Evolutionary conservation across 2,329 filamentous ascomycete genomes (phyloP).

Genomic region (Colletotrichum trifolii): DNA sequence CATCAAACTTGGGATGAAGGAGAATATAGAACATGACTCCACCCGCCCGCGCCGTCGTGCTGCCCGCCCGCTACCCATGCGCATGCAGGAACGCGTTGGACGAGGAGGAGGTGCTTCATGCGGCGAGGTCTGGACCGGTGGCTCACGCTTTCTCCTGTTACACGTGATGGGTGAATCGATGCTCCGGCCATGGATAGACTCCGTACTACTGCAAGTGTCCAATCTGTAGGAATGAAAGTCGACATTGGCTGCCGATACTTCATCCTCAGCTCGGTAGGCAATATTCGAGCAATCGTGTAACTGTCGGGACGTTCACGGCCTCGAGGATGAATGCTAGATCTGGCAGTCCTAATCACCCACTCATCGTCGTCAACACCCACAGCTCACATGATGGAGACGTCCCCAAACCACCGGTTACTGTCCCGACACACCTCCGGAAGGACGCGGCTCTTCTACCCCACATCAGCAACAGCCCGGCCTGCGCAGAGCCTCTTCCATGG

Average conservation of each 20-base stretch:
- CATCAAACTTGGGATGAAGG: slow-evolving; percentile 23
- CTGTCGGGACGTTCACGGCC: too few relatives aligned
- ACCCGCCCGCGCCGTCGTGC: not conserved
- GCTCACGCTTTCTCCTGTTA: slow-evolving; percentile 19
- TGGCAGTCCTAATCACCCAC: slow-evolving; percentile 7
- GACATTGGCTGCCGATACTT: too few relatives aligned
- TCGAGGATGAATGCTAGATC: not conserved
- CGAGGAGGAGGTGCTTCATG: slow-evolving; percentile 33
- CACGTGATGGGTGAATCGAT: slow-evolving; percentile 6
- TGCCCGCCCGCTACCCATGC: slow-evolving; percentile 21
- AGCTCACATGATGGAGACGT: not conserved
- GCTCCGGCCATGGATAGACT: not conserved
- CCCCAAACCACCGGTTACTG: slow-evolving; percentile 2
- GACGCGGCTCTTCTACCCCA: slow-evolving; percentile 13
- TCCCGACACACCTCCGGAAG: slow-evolving; percentile 12
- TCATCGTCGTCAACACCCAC: not conserved
- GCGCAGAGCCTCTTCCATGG: slow-evolving; percentile 18
- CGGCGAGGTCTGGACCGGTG: slow-evolving; percentile 30
- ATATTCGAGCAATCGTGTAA: too few relatives aligned
- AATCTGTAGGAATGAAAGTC: too few relatives aligned
- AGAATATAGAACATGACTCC: slow-evolving; percentile 21
- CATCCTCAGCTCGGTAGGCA: too few relatives aligned
- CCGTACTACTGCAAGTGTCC: too few relatives aligned
- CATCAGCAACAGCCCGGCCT: not conserved
- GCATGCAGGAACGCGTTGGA: slow-evolving; percentile 31